Base-by-base conservation (phyloP, 2,329 filamentous ascomycete species). In the Ascochyta lentis region DNA sequence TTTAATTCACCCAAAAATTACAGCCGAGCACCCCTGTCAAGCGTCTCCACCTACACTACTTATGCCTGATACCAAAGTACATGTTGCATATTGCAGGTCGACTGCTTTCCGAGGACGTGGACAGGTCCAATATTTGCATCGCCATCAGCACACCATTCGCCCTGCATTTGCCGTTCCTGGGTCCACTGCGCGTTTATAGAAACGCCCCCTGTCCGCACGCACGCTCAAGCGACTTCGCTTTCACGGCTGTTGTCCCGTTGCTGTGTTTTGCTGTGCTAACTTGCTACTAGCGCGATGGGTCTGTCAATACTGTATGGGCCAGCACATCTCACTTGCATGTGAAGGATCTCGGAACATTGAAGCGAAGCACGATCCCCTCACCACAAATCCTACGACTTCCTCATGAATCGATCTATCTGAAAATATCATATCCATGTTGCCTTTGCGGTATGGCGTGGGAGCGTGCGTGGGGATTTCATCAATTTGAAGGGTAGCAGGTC, bases 331-430 rank as follows among this genome's bases (percentile, higher is more conserved):
- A 55, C 46, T 50, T 41, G 46, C 53, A 51, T 50, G 33, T 54
- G 41, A 38, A 39, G 47, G 42, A 56, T 56, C 38, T 56, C 47
- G 53, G 53, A 56, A 43, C 38, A 47, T 38, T 48, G 53, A 56
- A 56, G 53, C 53, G 53, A 47, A 56, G 53, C 53, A 51, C 53
- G 48, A 48, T 51, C 53, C 53, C 37, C 46, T 38, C 37, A 27
- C 29, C 12, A 35, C 22, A 12, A 47, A 38, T 50, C 41, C 42
- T 24, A 24, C 37, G 19, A 12, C 22, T 31, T 5, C 9, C 8
- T 27, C 24, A 56, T 27, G 43, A 56, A 19, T 56, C 47, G 53
- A 13, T 8, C 37, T 38, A 24, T 19, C 24, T 38, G 33, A 39
- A 38, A 42, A 37, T 23, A 46, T 8, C 31, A 38, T 27, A 29